Evolutionary conservation across 2,329 filamentous ascomycete genomes (phyloP).

Genomic region (Beauveria sp.): DNA sequence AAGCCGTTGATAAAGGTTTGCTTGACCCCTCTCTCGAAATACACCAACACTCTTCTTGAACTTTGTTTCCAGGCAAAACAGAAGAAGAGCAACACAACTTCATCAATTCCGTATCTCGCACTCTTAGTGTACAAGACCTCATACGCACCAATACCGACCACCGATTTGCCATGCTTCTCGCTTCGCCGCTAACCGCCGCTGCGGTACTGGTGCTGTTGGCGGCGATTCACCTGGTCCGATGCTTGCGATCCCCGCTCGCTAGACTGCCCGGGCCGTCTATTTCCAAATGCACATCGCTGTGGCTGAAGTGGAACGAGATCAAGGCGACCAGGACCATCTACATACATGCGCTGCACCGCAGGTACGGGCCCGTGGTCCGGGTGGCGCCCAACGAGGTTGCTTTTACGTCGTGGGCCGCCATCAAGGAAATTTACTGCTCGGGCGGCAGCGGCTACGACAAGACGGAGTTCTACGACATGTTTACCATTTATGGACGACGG

Average conservation of each 20-base stretch:
- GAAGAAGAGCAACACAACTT: too few species aligned
- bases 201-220: constrained; percentile 19
- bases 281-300: constrained; percentile 42
- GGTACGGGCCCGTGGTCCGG: constrained; percentile 50
- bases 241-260: constrained; percentile 26
- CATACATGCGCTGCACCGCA: constrained; percentile 46
- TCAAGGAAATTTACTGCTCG: constrained; percentile 57
- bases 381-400: constrained; percentile 52
- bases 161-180: constrained; percentile 12
- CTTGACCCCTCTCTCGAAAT: background rate
- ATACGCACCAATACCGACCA: background rate
- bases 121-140: background rate
- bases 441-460: constrained; percentile 58
- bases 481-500: constrained; percentile 50
- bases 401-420: constrained; percentile 46
- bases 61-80: too few species aligned
- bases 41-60: background rate
- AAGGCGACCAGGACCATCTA: constrained; percentile 44
- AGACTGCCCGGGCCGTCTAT: constrained; percentile 40
- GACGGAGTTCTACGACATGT: constrained; percentile 56
- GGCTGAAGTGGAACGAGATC: constrained; percentile 51
- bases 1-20: background rate
- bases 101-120: too few species aligned
- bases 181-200: constrained; percentile 21
- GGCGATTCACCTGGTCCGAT: constrained; percentile 19